Evolutionary conservation across 768 basidiomycete species (phyloP).

Genomic region (Suillus subluteus): DNA sequence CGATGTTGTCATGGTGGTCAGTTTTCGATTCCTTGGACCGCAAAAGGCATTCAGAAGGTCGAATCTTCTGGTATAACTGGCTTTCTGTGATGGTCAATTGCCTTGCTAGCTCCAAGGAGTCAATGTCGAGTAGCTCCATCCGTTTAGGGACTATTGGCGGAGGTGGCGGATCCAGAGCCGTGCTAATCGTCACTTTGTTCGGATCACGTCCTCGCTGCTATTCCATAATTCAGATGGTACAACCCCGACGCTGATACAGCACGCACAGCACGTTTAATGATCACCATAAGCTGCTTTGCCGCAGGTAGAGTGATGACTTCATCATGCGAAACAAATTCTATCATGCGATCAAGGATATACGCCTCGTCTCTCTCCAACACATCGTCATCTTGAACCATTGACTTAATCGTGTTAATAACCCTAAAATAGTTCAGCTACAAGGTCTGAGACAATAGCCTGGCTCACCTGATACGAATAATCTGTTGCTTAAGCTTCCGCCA

Average conservation of each 20-base stretch:
- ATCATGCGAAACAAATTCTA: conserved; percentile 51
- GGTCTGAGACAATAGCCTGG: conserved; percentile 6
- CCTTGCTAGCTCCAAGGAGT: conserved; percentile 65
- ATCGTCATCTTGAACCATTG: conserved; percentile 60
- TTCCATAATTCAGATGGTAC: conserved; percentile 9
- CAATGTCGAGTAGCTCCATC: conserved; percentile 60
- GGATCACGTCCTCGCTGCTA: conserved; percentile 36
- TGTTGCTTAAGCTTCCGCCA: conserved; percentile 64
- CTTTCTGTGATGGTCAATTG: conserved; percentile 72
- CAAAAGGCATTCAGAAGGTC: conserved; percentile 62
- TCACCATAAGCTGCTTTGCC: conserved; percentile 50
- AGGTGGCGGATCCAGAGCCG: conserved; percentile 45
- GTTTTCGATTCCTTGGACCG: conserved; percentile 51
- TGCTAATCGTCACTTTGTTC: conserved; percentile 39
- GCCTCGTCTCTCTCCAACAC: conserved; percentile 57
- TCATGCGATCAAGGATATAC: conserved; percentile 54
- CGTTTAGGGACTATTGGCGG: conserved; percentile 52
- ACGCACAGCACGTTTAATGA: conserved; percentile 57
- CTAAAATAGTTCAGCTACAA: conserved; percentile 31
- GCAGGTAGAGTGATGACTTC: conserved; percentile 45
- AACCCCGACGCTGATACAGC: not conserved
- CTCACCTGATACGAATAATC: conserved; percentile 62
- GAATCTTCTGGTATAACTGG: conserved; percentile 59
- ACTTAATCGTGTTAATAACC: conserved; percentile 66
- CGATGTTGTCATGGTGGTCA: conserved; percentile 54